These are phyloP conservation scores for Globisporangium parvum DNA, from an alignment of 352 stramenopile species.

Conservation along the genomic window DNA sequence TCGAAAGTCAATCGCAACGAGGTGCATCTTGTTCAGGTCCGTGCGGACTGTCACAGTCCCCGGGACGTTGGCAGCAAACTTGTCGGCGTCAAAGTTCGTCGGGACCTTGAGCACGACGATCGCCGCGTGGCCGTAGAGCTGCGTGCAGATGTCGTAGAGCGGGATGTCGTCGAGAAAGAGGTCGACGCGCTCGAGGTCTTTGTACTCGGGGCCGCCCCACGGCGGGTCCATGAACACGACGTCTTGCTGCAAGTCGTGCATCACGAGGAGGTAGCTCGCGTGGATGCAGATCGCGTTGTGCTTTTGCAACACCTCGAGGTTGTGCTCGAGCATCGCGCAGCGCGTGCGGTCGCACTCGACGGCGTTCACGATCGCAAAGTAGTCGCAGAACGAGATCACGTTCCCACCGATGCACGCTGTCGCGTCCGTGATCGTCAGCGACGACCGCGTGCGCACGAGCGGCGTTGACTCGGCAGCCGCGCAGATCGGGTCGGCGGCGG, in stretches of 20 bases:
- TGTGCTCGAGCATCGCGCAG: constrained; percentile 71
- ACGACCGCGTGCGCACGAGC: constrained; percentile 20
- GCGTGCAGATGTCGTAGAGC: constrained; percentile 58
- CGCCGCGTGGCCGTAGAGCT: constrained; percentile 34
- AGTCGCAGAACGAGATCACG: constrained; percentile 74
- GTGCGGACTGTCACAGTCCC: constrained; percentile 49
- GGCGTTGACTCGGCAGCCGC: background rate
- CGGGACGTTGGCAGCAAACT: constrained; percentile 53
- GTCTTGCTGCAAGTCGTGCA: constrained; percentile 64
- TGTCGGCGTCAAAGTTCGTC: constrained; percentile 75
- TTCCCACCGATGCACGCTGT: constrained; percentile 82
- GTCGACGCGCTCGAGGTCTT: constrained; percentile 60
- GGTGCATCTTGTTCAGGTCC: constrained; percentile 78
- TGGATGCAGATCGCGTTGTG: constrained; percentile 52
- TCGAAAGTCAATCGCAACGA: constrained; percentile 62
- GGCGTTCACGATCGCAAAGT: constrained; percentile 68
- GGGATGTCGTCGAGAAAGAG: constrained; percentile 58
- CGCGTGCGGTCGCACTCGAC: constrained; percentile 62
- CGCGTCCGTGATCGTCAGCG: constrained; percentile 58
- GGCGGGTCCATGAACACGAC: constrained; percentile 82
- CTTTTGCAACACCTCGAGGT: constrained; percentile 54
- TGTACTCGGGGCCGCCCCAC: constrained; percentile 81
- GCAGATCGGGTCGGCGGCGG: constrained; percentile 5
- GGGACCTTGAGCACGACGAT: constrained; percentile 78
- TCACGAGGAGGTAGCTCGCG: constrained; percentile 64